Percentiles rank a stretch among this genome's conserved stretches.
Conservation (phyloP, 179 eudicot species). For the Beta corolliflora region DNA sequence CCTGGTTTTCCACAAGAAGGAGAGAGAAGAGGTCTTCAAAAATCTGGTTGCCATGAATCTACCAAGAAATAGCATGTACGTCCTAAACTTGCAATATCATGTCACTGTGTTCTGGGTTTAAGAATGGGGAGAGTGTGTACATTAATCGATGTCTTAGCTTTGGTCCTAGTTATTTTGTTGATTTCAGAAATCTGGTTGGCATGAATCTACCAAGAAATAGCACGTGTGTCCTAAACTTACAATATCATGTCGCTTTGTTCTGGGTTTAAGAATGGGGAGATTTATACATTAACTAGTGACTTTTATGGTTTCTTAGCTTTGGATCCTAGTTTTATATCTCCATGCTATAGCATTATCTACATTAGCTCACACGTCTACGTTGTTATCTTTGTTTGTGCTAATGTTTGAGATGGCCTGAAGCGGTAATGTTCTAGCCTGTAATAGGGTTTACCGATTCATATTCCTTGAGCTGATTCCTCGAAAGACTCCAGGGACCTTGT, state of each 20-base stretch:
- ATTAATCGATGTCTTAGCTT: background rate
- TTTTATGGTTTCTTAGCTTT: background rate
- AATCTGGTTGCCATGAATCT: slow-evolving; percentile 96
- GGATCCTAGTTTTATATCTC: background rate
- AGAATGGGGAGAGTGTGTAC: background rate
- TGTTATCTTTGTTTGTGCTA: background rate
- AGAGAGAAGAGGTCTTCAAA: slow-evolving; percentile 96
- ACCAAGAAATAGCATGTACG: slow-evolving; percentile 98
- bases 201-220: slow-evolving; percentile 77
- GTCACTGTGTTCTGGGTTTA: slow-evolving; percentile 6
- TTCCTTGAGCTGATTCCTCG: background rate
- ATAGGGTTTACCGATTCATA: too few species aligned
- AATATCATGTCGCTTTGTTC: slow-evolving; percentile 13
- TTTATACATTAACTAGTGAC: background rate
- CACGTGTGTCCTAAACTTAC: slow-evolving; percentile 60
- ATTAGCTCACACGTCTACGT: background rate
- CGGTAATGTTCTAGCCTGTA: background rate
- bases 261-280: background rate
- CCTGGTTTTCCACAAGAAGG: slow-evolving; percentile 96
- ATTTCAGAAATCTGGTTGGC: slow-evolving; percentile 82
- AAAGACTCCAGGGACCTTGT: background rate
- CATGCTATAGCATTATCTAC: background rate
- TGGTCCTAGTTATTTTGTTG: background rate
- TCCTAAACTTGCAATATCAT: slow-evolving; percentile 18
- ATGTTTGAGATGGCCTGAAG: background rate